Conservation (phyloP, 2,329 filamentous ascomycete genomes). For the Stagonosporopsis tanaceti region DNA sequence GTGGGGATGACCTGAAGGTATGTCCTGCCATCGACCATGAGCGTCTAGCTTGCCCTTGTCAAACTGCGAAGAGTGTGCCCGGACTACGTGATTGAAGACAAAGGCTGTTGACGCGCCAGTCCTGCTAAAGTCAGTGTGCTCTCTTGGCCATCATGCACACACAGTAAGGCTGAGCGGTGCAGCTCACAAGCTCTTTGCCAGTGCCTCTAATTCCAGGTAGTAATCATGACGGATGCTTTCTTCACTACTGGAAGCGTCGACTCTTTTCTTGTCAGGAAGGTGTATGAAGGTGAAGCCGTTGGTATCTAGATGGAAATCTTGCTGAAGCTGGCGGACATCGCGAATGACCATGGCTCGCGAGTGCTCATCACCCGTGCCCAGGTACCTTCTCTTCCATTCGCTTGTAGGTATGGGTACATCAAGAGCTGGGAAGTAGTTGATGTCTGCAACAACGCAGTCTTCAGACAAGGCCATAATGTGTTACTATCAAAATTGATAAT, state of each 20-base stretch:
- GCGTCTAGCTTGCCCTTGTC: constrained; percentile 54
- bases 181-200: constrained; percentile 23
- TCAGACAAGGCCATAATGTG: not conserved
- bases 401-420: constrained; percentile 22
- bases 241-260: constrained; percentile 18
- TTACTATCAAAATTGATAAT: not conserved
- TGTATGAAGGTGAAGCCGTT: constrained; percentile 25
- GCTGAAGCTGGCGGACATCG: constrained; percentile 53
- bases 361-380: constrained; percentile 21
- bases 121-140: constrained; percentile 8
- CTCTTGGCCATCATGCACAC: not conserved
- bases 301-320: not conserved
- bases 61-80: constrained; percentile 56
- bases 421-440: constrained; percentile 30
- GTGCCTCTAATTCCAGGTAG: constrained; percentile 27
- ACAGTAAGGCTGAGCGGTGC: not conserved
- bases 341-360: constrained; percentile 45
- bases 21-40: constrained; percentile 52
- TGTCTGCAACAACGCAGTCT: constrained; percentile 23
- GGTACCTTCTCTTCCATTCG: constrained; percentile 24
- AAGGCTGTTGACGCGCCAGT: constrained; percentile 27
- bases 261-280: constrained; percentile 10
- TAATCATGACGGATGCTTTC: constrained; percentile 25
- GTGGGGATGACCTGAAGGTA: constrained; percentile 31
- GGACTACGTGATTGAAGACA: constrained; percentile 52